Base-by-base conservation (phyloP, 2,329 filamentous ascomycete species). In the Trichoderma polysporum region DNA sequence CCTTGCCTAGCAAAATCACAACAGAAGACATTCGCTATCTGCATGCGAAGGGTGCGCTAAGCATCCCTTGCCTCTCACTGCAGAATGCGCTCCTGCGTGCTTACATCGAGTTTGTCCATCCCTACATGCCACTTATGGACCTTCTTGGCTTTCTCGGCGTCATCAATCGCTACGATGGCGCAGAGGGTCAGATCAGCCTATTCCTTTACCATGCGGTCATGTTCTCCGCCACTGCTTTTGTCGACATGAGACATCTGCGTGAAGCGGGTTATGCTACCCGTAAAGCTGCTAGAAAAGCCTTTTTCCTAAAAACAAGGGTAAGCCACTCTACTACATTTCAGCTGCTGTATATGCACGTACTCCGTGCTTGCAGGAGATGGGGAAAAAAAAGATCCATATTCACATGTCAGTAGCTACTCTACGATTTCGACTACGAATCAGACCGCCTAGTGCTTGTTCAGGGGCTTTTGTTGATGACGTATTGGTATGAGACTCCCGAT, bases 401-500 rank as follows among this genome's bases (percentile, higher is more conserved):
- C 66, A 76, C 74, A 74, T 73, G 71, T 68, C 45, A 69, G 33
- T 72, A 93, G 88, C 85, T 95, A 3, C 84, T 98, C 19, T 97
- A 97, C 79, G 94, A 97, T 76, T 96, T 97, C 71, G 94, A 98
- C 78, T 97, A 96, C 77, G 94, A 98, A 79, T 88, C 89, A 52
- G 94, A 97, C 77, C 91, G 94, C 60, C 90, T 97, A 67, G 88
- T 93, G 22, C 85, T 97, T 27, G 93, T 97, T 17, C 94, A 97
- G 79, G 90, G 92, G 4, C 84, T 97, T 25, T 84, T 97, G 27
- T 85, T 97, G 68, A 94, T 97, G 91, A 97, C 94, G 3, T 97
- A 97, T 77, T 98, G 94, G 91, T 97, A 97, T 77, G 94, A 97
- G 79, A 97, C 93, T 13, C 94, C 94, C 0, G 93, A 97, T 79